Evolutionary conservation across 371 early-diverging fungal genomes (phyloP), one percentile per base, ranked within the genome.

Genomic region (Mucor velutinosus): DNA sequence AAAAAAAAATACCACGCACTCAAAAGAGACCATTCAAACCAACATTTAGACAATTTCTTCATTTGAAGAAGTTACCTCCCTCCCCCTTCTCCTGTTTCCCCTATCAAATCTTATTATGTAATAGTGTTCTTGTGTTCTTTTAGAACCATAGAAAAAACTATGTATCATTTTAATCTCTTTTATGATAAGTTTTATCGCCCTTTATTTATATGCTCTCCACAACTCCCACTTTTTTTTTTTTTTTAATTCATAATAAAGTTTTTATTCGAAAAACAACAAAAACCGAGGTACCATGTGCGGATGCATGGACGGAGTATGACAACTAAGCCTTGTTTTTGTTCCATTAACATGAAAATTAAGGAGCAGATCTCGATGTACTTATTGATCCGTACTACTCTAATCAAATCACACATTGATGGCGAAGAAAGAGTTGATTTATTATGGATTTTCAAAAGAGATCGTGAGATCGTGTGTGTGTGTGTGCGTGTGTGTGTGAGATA

Each of bases 101-200:
- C 49, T n/a, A 21, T n/a, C n/a, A 49, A 47, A 49, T 29, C 45
- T 45, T 53, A 53, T 53, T 53, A 27, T 23, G 53, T 27, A 53
- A 53, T 23, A 53, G 45, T 45, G 45, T 45, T 45, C 45, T 45
- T 19, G 19, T 19, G 17, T 45, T 45, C 45, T 19, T 19, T 45
- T n/a, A 19, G 19, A 45, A 45, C 17, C 45, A 45, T 30, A 41
- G 41, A 49, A 62, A 29, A 45, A 62, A 49, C 25, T 35, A 49
- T 21, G 32, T 49, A 49, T 49, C 33, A 37, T 41, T 43, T 30
- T 45, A 43, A 41, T 41, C 41, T 27, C 45, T 30, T 60, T 60
- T 41, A 60, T 60, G 61, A 60, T 60, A 45, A 60, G 45, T 60
- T 60, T 60, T 60, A 60, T 60, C 45, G 45, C 45, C 45, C 45